phyloP scores from a whole-genome alignment of 371 early-diverging fungal species.

The Mortierella sp. region DNA sequence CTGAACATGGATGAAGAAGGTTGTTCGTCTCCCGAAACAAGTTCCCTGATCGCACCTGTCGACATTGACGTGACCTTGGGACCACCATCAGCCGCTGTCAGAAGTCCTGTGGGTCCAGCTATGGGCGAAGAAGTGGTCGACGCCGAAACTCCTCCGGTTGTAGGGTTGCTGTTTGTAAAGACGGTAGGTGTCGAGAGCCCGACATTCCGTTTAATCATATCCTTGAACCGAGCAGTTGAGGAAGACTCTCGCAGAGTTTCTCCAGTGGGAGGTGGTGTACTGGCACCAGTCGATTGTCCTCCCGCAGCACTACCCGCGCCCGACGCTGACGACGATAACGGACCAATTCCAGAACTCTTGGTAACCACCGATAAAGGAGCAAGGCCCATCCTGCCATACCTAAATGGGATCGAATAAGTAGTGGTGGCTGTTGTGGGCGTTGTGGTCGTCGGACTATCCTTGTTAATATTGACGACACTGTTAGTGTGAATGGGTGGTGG shows the following conservation, averaged over 20 bases:
- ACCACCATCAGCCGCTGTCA: neutral
- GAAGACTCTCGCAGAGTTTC: conserved; percentile 27
- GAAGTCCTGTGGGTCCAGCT: neutral
- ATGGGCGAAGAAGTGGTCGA: neutral
- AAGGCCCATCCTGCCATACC: conserved; percentile 24
- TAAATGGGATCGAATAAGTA: conserved; percentile 24
- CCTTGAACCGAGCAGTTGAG: conserved; percentile 38
- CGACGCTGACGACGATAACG: neutral
- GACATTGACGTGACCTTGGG: neutral
- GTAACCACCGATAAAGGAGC: conserved; percentile 25
- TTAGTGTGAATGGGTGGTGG: conserved; percentile 17
- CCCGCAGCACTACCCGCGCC: neutral
- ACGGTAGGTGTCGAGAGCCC: conserved; percentile 26
- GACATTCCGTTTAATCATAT: conserved; percentile 49
- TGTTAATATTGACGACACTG: neutral
- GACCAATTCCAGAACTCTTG: neutral
- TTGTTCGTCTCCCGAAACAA: conserved; percentile 19
- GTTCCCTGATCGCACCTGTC: conserved; percentile 20
- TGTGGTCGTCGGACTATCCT: neutral
- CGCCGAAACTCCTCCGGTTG: neutral
- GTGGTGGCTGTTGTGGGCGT: neutral
- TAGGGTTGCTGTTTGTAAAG: neutral
- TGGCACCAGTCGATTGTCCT: neutral
- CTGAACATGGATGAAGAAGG: conserved; percentile 12
- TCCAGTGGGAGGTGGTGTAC: conserved; percentile 1